phyloP scores from a whole-genome alignment of 2,329 filamentous ascomycete genomes.

The Pezicula radicicola region DNA sequence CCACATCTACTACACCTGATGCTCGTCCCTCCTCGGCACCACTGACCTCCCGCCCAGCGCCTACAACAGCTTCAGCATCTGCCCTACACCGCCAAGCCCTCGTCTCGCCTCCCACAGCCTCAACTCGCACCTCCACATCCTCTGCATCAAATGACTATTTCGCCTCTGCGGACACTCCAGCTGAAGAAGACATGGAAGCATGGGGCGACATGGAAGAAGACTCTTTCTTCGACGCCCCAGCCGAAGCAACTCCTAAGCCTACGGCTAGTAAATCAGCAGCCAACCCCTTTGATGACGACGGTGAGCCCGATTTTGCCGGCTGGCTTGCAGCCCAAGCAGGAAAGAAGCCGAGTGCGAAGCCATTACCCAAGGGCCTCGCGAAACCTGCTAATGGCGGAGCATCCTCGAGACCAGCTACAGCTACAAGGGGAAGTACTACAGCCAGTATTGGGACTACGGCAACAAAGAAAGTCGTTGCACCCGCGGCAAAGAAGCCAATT shows the following conservation, averaged over 20 bases:
- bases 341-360: constrained; percentile 59
- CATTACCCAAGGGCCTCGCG: constrained; percentile 77
- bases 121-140: constrained; percentile 45
- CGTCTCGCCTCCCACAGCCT: constrained; percentile 44
- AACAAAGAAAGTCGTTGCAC: constrained; percentile 23
- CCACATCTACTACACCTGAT: constrained; percentile 38
- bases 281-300: constrained; percentile 72
- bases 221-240: constrained; percentile 36
- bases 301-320: constrained; percentile 92
- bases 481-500: constrained; percentile 34
- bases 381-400: constrained; percentile 46
- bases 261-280: constrained; percentile 29
- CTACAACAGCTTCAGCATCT: constrained; percentile 50
- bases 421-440: constrained; percentile 34
- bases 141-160: constrained; percentile 47
- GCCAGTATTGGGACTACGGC: constrained; percentile 24
- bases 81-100: constrained; percentile 58
- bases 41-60: constrained; percentile 27
- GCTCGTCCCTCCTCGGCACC: constrained; percentile 39
- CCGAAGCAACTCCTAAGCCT: constrained; percentile 14
- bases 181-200: constrained; percentile 64
- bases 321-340: constrained; percentile 87
- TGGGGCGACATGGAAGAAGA: constrained; percentile 69
- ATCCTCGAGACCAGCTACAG: constrained; percentile 24
- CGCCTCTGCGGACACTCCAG: constrained; percentile 43